Conservation (phyloP, 805 yeast genomes). For the Isabelozyma pseudorhagii region DNA sequence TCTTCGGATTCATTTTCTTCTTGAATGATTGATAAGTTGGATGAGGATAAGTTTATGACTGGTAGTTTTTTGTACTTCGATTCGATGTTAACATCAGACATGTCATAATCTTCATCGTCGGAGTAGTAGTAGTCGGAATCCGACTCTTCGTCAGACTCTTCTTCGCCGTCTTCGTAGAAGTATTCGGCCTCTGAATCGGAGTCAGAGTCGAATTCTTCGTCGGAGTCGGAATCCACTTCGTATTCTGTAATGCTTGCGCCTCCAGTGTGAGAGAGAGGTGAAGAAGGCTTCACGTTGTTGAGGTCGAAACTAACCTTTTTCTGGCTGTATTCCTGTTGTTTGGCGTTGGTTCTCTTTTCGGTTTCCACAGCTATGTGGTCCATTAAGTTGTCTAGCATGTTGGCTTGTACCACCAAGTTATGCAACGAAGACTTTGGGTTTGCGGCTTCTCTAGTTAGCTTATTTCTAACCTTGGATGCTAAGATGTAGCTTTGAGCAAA, state of each 20-base stretch:
- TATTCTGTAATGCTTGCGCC: slow-evolving; percentile 36
- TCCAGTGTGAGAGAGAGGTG: slow-evolving; percentile 13
- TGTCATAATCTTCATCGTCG: neutral
- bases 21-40: neutral
- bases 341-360: slow-evolving; percentile 16
- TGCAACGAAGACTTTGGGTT: slow-evolving; percentile 56
- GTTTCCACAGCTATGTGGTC: slow-evolving; percentile 41
- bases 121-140: neutral
- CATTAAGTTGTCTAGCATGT: slow-evolving; percentile 63
- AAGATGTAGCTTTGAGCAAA: slow-evolving; percentile 55
- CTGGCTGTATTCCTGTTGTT: slow-evolving; percentile 2
- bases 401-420: slow-evolving; percentile 65
- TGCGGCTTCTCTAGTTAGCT: slow-evolving; percentile 60
- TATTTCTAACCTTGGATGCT: slow-evolving; percentile 62
- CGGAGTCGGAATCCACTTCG: slow-evolving; percentile 31
- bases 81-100: neutral
- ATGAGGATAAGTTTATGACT: neutral
- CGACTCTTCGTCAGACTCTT: neutral
- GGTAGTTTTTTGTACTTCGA: neutral
- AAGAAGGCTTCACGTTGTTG: slow-evolving; percentile 5
- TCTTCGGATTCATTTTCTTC: slow-evolving; percentile 11
- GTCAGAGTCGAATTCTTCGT: slow-evolving; percentile 19
- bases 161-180: slow-evolving; percentile 16
- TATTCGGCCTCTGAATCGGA: slow-evolving; percentile 15
- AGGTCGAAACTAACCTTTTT: slow-evolving; percentile 11